Evolutionary conservation across 2,329 filamentous ascomycete species (phyloP).

Genomic region (Scedosporium apiospermum): DNA sequence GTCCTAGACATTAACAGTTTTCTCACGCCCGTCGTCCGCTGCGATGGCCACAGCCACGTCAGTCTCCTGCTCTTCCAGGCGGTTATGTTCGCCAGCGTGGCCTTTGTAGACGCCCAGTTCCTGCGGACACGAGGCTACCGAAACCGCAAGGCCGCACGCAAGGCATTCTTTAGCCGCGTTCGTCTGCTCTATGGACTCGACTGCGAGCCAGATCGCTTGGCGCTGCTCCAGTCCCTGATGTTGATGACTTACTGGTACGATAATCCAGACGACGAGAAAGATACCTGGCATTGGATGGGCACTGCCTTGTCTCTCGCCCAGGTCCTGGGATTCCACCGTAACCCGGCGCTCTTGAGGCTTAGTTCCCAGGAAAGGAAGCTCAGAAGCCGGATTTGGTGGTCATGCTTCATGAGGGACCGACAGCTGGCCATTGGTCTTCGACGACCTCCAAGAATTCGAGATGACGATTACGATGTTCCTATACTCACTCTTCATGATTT

Average conservation of each 20-base stretch:
- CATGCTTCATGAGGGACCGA: conserved; percentile 88
- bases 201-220: conserved; percentile 82
- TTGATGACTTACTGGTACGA: conserved; percentile 98
- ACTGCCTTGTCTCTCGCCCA: conserved; percentile 87
- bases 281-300: conserved; percentile 99
- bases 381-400: conserved; percentile 98
- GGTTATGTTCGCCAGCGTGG: conserved; percentile 86
- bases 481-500: conserved; percentile 83
- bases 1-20: conserved; percentile 61
- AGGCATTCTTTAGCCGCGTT: conserved; percentile 58
- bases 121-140: conserved; percentile 69
- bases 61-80: conserved; percentile 88
- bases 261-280: conserved; percentile 91
- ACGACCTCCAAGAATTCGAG: conserved; percentile 82
- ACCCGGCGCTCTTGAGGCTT: conserved; percentile 70
- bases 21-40: conserved; percentile 48
- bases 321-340: conserved; percentile 85
- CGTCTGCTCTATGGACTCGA: conserved; percentile 83
- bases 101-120: conserved; percentile 74
- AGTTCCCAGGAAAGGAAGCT: conserved; percentile 63
- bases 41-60: conserved; percentile 62
- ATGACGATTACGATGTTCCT: conserved; percentile 86
- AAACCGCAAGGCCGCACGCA: conserved; percentile 71
- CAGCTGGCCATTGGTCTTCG: conserved; percentile 90
- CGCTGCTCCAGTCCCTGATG: conserved; percentile 78